Evolutionary conservation across 305 asterid species (phyloP).

Genomic region (Lippia alba): DNA sequence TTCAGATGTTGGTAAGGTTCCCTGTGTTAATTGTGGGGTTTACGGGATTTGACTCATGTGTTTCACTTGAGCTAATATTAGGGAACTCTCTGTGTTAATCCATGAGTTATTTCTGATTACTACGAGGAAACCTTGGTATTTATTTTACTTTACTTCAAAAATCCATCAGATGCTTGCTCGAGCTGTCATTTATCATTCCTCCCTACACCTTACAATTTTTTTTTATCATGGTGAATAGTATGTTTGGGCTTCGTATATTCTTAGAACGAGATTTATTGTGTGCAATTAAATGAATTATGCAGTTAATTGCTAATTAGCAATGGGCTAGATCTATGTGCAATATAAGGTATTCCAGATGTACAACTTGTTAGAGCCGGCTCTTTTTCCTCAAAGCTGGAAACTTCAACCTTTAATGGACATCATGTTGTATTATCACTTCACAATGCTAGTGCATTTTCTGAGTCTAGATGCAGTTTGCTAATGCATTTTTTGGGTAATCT

Average conservation of each 20-base stretch:
- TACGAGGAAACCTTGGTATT: too few species aligned
- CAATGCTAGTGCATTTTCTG: neutral
- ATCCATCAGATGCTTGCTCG: neutral
- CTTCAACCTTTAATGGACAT: neutral
- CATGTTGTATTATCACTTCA: neutral
- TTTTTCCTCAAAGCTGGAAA: neutral
- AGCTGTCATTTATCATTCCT: neutral
- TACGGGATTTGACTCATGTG: neutral
- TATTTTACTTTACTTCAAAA: too few species aligned
- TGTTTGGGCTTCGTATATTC: neutral
- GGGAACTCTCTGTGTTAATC: too few species aligned
- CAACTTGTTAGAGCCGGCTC: neutral
- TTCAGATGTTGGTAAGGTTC: neutral
- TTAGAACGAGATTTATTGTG: neutral
- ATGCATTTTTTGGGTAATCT: neutral
- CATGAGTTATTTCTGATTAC: too few species aligned
- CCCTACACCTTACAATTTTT: neutral
- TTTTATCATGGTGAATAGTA: neutral
- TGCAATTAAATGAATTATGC: neutral
- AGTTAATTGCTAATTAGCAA: constrained; percentile 1
- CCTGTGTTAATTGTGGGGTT: neutral
- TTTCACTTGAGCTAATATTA: neutral
- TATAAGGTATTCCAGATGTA: neutral
- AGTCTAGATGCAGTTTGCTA: neutral
- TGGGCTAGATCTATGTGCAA: constrained; percentile 5